Conservation (phyloP, 257 asterid species). For the Plantago elongata region DNA sequence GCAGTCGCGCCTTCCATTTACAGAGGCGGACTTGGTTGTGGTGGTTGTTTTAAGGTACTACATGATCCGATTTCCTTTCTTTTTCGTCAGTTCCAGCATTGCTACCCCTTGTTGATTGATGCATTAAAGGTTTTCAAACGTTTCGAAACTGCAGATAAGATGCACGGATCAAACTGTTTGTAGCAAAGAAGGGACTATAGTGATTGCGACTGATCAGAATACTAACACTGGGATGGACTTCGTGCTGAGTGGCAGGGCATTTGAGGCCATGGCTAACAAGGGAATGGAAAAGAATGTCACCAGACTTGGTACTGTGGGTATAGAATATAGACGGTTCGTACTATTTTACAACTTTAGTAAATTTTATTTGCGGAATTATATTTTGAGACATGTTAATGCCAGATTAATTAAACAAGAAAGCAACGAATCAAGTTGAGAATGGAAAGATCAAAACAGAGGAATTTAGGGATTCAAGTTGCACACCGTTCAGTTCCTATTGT, state of each 20-base stretch:
- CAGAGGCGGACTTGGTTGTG: conserved; percentile 70
- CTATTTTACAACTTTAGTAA: background rate
- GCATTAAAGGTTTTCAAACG: background rate
- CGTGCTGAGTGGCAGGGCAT: conserved; percentile 63
- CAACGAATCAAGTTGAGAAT: too few relatives aligned
- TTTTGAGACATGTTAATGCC: background rate
- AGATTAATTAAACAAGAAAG: background rate
- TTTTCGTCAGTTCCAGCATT: too few relatives aligned
- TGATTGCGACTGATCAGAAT: conserved; percentile 51
- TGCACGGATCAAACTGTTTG: conserved; percentile 48
- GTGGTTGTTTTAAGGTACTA: conserved; percentile 71
- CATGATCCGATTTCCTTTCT: too few relatives aligned
- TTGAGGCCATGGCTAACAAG: conserved; percentile 50
- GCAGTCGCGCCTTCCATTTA: conserved; percentile 60
- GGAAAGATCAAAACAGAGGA: too few relatives aligned
- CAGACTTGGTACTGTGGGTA: conserved; percentile 46
- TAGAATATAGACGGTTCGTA: conserved; percentile 57
- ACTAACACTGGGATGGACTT: conserved; percentile 44
- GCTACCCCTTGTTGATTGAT: too few relatives aligned
- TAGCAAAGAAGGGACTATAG: conserved; percentile 39
- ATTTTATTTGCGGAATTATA: too few relatives aligned
- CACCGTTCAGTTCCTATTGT: too few relatives aligned
- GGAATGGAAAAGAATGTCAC: conserved; percentile 43
- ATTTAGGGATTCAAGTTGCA: too few relatives aligned
- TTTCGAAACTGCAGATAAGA: conserved; percentile 38